A percentile compares a stretch with the other conserved stretches of the same genome.
These are phyloP conservation scores for Tetracladium setigerum DNA, from an alignment of 495 filamentous ascomycete genomes.

Conservation along the genomic window DNA sequence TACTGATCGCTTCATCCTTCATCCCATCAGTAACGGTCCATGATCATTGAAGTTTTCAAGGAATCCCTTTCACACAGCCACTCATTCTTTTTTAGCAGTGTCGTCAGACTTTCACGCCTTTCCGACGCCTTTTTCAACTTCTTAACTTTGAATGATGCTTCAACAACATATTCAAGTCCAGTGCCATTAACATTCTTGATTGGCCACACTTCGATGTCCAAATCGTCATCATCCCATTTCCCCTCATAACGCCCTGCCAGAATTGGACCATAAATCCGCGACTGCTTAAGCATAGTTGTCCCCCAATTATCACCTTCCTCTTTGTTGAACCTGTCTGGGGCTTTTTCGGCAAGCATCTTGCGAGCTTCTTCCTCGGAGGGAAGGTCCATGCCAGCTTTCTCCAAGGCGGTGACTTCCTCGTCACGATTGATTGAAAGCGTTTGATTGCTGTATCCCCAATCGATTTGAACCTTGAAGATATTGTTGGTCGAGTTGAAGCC, in stretches of 20 bases:
- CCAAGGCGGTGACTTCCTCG: constrained; percentile 5
- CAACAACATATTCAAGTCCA: constrained; percentile 20
- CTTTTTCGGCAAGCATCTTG: constrained; percentile 19
- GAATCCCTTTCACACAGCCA: too few species aligned
- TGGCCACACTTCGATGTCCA: constrained; percentile 26
- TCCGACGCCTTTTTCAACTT: background rate
- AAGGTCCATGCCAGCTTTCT: constrained; percentile 17
- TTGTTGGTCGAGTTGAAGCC: constrained; percentile 21
- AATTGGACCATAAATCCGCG: constrained; percentile 21
- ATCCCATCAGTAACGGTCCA: too few species aligned
- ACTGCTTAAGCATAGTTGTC: constrained; percentile 4
- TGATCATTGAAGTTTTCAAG: too few species aligned
- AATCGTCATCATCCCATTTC: constrained; percentile 15
- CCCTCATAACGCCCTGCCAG: constrained; percentile 21
- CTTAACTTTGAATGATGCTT: constrained; percentile 24
- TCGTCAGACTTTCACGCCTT: too few species aligned
- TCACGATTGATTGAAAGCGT: constrained; percentile 25
- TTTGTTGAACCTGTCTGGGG: constrained; percentile 24
- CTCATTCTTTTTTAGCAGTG: too few species aligned
- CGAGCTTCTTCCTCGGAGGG: constrained; percentile 14
- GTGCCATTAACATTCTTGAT: constrained; percentile 8
- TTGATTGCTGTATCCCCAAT: constrained; percentile 23
- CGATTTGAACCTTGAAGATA: constrained; percentile 26
- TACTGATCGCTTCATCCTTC: too few species aligned
- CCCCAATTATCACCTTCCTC: constrained; percentile 18